Evolutionary conservation across 306 rosid genomes (phyloP), one percentile per base, ranked within the genome.

Genomic region (Glycyrrhiza uralensis): DNA sequence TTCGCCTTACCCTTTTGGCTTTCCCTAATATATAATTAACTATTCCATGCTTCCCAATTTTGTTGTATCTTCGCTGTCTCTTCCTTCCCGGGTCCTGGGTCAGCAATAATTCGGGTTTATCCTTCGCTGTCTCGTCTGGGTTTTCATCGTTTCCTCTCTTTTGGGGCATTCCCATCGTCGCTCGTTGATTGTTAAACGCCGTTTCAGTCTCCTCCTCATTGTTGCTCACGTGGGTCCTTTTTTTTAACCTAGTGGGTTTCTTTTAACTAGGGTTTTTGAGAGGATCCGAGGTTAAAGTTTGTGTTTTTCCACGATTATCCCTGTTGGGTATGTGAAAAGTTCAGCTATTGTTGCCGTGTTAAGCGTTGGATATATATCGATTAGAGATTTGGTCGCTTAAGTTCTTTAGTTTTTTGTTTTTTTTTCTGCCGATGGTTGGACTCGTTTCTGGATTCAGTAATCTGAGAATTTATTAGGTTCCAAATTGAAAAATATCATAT

Each of bases 231-330:
- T 79, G 71, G 74, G 83, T 60, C 75, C 64, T 38, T 63, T 46
- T 56, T 56, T 49, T 66, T 49, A 44, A 56, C 29, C 41, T 36
- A 38, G 30, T 60, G 22, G 71, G 42, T 71, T 63, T 63, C 68
- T 54, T 76, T 57, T 44, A 44, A 38, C 76, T 75, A 79, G 86
- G 88, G 86, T 71, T 83, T 73, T 66, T 29, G 35, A 29, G 60
- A 62, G 68, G 82, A 79, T 81, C 83, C 20, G 45, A 72, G 75
- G 66, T 68, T 59, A 28, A 83, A 80, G 83, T 65, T 75, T 32
- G 55, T 15, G 17, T 36, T 57, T 80, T 78, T 74, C 22, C 41
- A 6, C 49, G 24, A 17, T 36, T 67, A 38, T 70, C 45, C 79
- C 47, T 69, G 44, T 18, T 49, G 69, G 80, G 70, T 74, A 18